phyloP scores from a whole-genome alignment of 2,329 filamentous ascomycete genomes.

The Podosphaera xanthii region DNA sequence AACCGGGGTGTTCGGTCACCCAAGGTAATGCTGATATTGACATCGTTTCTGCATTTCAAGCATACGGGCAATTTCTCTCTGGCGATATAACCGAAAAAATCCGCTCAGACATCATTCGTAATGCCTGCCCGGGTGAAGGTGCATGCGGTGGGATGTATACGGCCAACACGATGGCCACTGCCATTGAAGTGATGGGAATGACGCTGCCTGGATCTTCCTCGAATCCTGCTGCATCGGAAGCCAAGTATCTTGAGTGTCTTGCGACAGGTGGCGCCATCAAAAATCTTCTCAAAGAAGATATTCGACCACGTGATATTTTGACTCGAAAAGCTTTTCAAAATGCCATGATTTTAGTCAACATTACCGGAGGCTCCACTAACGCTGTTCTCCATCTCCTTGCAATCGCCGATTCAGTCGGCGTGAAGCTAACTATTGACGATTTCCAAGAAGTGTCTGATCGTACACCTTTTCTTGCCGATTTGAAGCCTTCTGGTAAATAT shows the following conservation, averaged over 20 bases:
- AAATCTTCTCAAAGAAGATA: slow-evolving; percentile 52
- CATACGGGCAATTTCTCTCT: slow-evolving; percentile 83
- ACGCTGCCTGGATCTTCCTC: slow-evolving; percentile 66
- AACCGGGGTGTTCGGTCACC: slow-evolving; percentile 60
- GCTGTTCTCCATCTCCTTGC: slow-evolving; percentile 69
- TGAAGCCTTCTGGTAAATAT: slow-evolving; percentile 53
- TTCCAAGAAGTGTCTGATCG: slow-evolving; percentile 65
- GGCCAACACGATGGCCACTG: slow-evolving; percentile 54
- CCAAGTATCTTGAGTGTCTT: slow-evolving; percentile 52
- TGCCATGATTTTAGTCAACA: slow-evolving; percentile 63
- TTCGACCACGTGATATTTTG: slow-evolving; percentile 55
- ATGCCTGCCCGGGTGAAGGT: slow-evolving; percentile 68
- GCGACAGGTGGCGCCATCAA: slow-evolving; percentile 50
- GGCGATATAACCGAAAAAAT: slow-evolving; percentile 80
- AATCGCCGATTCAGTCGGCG: slow-evolving; percentile 58
- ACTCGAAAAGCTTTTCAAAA: slow-evolving; percentile 66
- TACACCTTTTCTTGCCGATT: slow-evolving; percentile 57
- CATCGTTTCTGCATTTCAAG: slow-evolving; percentile 93
- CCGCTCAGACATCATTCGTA: slow-evolving; percentile 80
- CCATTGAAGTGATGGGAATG: slow-evolving; percentile 52
- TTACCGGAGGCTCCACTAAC: slow-evolving; percentile 69
- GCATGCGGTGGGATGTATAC: slow-evolving; percentile 78
- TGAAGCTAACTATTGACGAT: slow-evolving; percentile 67
- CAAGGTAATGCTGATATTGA: slow-evolving; percentile 61
- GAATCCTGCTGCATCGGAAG: slow-evolving; percentile 49